Percentiles rank a stretch among this genome's conserved stretches.
These are phyloP conservation scores for Colletotrichum karsti DNA, from an alignment of 2,329 filamentous ascomycete genomes.

Conservation along the genomic window DNA sequence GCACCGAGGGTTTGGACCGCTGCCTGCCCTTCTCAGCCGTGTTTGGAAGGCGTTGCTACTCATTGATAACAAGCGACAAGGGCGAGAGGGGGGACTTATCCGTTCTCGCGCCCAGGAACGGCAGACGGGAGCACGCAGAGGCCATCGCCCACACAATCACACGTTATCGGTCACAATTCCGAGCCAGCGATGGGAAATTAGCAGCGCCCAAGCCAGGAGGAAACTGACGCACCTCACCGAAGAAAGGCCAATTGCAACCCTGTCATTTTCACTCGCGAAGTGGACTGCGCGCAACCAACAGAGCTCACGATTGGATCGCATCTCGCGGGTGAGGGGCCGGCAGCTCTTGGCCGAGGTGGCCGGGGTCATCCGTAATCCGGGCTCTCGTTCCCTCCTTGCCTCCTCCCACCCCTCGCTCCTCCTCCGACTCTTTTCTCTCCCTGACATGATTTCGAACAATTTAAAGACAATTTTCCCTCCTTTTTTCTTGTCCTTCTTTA, in stretches of 20 bases:
- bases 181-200: background rate
- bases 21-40: too few species aligned
- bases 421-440: background rate
- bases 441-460: background rate
- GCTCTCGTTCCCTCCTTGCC: background rate
- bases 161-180: background rate
- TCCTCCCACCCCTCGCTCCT: background rate
- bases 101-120: too few species aligned
- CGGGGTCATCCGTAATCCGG: background rate
- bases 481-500: background rate
- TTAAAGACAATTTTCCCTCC: background rate
- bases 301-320: background rate
- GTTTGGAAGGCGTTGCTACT: too few species aligned
- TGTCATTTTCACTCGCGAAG: background rate
- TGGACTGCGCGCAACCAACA: background rate
- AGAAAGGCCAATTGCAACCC: background rate
- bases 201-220: background rate
- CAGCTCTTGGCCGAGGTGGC: background rate
- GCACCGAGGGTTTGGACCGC: too few species aligned
- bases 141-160: background rate
- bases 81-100: too few species aligned
- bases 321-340: background rate
- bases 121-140: too few species aligned
- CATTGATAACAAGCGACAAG: too few species aligned
- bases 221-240: background rate